Evolutionary conservation across 306 rosid genomes (phyloP), one percentile per base, ranked within the genome.

Genomic region (Rubus idaeus): DNA sequence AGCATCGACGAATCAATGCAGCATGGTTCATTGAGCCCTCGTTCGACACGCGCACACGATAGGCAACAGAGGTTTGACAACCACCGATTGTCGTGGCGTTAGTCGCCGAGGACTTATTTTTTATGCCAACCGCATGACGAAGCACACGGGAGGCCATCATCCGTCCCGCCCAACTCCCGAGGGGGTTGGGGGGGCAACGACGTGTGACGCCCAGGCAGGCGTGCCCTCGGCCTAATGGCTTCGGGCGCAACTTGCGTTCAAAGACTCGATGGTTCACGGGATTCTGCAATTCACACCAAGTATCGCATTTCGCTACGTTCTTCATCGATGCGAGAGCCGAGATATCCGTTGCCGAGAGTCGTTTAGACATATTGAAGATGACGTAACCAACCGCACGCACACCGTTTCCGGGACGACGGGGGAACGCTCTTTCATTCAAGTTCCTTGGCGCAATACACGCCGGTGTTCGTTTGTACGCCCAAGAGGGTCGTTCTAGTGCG

Each of bases 61-160:
- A 9, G 23, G 69, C 12, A 21, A 44, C 77, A 23, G 78, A 62
- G 70, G 39, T 14, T 26, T 13, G 42, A 42, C 40, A 21, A 58
- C 77, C 69, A 57, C 68, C 56, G 51, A 35, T 18, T 23, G 58
- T 13, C 70, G 55, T 40, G 37, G 18, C 50, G 52, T 3, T 4
- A 21, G 18, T 6, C 5, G 69, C 56, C 23, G 23, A 10, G 42
- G 69, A 7, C 68, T 0, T 9, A 5, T 0, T 10, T 3, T n/a
- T 20, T 41, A 8, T 5, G 68, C 79, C 72, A 75, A 18, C 71
- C 64, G 13, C 63, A 14, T 4, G 74, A 13, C 51, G 16, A 18
- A 3, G 37, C 65, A 14, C 73, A 50, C 53, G 74, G 39, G 68
- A 63, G 76, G 61, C 70, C 55, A 63, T 3, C 62, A 16, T 75